Base-by-base conservation (phyloP, 2,329 filamentous ascomycete species). In the Chaetomium sp. region DNA sequence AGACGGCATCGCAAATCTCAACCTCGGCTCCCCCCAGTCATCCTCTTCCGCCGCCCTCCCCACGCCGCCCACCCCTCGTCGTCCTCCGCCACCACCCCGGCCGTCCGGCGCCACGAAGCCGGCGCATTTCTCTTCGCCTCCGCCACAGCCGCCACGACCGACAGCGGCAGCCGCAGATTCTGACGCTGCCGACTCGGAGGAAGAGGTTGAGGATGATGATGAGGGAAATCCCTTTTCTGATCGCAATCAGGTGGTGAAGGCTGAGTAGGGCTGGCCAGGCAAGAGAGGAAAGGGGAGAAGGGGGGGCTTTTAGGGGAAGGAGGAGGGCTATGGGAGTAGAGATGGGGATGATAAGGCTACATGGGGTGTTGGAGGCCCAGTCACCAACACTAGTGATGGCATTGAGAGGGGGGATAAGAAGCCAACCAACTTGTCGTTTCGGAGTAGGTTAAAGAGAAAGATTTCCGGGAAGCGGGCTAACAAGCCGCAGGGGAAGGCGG, bases 221-320 rank as follows among this genome's bases (percentile, higher is more conserved):
- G 87, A 91, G n/a, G 81, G 94, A 60, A 83, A 95, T 67, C 91
- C 91, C 0, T 96, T 96, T 69, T 89, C 88, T 4, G 90, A 96
- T 68, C 81, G 81, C 43, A 91, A 95, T 67, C 88, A 84, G 4
- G 78, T 89, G 3, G 68, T 69, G 5, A 68, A 62, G 63, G 42
- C 77, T 77, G 66, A 71, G 65, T 55, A 68, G 61, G 45, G n/a
- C 8, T 3, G 14, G 36, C 43, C 12, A 47, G 10, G 32, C 32
- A 36, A 12, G 44, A 12, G 32, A 12, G 27, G 4, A 19, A 32
- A 19, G 32, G 11, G 4, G 12, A n/a, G 44, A 10, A 33, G 32
- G 1, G 44, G 19, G 2, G 6, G 27, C 44, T 27, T 10, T 7
- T 35, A 12, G 40, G 14, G 40, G 10, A 42, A n/a, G 11, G 6